Evolutionary conservation across 306 rosid genomes (phyloP).

Genomic region (Cicer judaicum): DNA sequence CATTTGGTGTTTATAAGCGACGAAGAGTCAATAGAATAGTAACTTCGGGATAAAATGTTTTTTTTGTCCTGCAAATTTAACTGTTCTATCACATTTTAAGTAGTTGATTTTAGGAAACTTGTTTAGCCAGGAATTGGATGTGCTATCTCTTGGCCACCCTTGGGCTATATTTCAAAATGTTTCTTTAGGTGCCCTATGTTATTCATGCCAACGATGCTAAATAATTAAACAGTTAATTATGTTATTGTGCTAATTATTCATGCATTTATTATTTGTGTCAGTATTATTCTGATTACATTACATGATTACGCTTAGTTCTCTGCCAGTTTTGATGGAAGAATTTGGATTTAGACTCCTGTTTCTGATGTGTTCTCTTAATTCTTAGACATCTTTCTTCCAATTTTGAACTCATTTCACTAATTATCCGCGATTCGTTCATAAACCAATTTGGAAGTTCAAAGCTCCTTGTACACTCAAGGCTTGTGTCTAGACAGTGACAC

Average conservation of each 20-base stretch:
- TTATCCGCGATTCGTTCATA: neutral
- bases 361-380: neutral
- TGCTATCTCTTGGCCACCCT: slow-evolving; percentile 4
- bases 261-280: neutral
- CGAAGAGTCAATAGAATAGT: neutral
- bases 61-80: slow-evolving; percentile 5
- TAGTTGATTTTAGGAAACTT: slow-evolving; percentile 25
- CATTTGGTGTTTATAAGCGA: neutral
- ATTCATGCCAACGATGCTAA: neutral
- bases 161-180: neutral
- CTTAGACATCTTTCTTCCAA: neutral
- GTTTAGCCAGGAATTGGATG: neutral
- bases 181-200: slow-evolving; percentile 1
- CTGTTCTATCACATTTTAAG: neutral
- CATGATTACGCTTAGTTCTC: slow-evolving; percentile 19
- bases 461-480: neutral
- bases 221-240: neutral
- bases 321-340: neutral
- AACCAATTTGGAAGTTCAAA: neutral
- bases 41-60: neutral
- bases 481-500: neutral
- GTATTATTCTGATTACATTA: neutral
- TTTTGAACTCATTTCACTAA: slow-evolving; percentile 2
- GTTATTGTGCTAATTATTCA: neutral
- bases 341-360: slow-evolving; percentile 1